Evolutionary conservation across 73 alveolate genomes (phyloP).

Genomic region (Effrenium voratum): DNA sequence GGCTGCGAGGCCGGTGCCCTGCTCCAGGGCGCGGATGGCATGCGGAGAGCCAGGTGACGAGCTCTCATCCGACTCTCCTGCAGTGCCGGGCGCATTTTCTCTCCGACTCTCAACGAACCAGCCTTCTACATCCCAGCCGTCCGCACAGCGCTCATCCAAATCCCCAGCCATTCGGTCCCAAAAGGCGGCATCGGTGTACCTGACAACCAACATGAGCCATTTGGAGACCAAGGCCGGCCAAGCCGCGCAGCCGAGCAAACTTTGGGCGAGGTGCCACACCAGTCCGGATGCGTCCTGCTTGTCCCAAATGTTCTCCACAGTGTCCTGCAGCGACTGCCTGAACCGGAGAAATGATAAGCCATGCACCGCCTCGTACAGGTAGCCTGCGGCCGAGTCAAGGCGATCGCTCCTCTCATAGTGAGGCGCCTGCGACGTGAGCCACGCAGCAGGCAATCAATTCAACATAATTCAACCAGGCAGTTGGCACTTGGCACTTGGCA

Average conservation of each 20-base stretch:
- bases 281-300: conserved; percentile 90
- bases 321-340: conserved; percentile 21
- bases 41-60: too few relatives aligned
- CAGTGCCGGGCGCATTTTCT: too few relatives aligned
- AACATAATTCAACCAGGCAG: neutral
- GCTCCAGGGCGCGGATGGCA: conserved; percentile 74
- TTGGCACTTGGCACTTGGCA: neutral
- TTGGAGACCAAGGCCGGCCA: neutral
- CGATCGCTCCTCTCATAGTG: conserved; percentile 88
- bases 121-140: conserved; percentile 87
- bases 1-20: conserved; percentile 72
- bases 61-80: too few relatives aligned
- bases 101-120: too few relatives aligned
- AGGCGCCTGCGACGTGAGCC: conserved; percentile 25
- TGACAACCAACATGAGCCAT: neutral
- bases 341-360: neutral
- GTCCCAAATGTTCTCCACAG: conserved; percentile 92
- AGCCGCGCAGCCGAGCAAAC: neutral
- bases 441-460: neutral
- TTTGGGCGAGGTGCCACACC: conserved; percentile 50
- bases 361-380: conserved; percentile 51
- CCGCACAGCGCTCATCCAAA: conserved; percentile 82
- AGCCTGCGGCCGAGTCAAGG: conserved; percentile 79
- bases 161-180: conserved; percentile 94
- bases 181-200: conserved; percentile 91